phyloP scores from a whole-genome alignment of 768 basidiomycete genomes.

The Amanita exitialis region DNA sequence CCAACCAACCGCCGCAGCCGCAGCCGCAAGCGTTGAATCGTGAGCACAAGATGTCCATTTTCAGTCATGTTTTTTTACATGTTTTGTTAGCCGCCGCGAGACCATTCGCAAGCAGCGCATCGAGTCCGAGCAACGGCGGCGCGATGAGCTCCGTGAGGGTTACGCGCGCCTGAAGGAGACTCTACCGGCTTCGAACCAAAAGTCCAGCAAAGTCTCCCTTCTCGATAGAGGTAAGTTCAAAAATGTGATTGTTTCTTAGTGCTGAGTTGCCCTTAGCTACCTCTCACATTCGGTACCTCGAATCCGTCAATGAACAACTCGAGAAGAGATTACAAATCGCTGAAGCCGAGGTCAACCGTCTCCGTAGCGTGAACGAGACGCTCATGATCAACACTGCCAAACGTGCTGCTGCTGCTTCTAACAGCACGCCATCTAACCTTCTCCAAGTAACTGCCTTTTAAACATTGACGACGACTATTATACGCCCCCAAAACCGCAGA shows the following conservation, averaged over 20 bases:
- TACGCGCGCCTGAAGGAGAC: slow-evolving; percentile 87
- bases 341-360: slow-evolving; percentile 72
- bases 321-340: slow-evolving; percentile 70
- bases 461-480: neutral
- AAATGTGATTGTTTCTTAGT: neutral
- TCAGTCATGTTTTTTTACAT: neutral
- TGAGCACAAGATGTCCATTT: slow-evolving; percentile 17
- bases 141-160: slow-evolving; percentile 89
- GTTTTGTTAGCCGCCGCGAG: slow-evolving; percentile 57
- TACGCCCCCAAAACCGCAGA: slow-evolving; percentile 14
- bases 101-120: slow-evolving; percentile 88
- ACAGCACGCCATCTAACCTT: slow-evolving; percentile 6
- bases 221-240: slow-evolving; percentile 70
- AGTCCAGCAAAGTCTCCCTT: slow-evolving; percentile 85
- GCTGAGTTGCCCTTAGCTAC: slow-evolving; percentile 39
- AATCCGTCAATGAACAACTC: slow-evolving; percentile 66
- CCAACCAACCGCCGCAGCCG: slow-evolving; percentile 36
- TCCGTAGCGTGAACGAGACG: slow-evolving; percentile 81
- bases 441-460: slow-evolving; percentile 13
- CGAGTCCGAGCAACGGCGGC: slow-evolving; percentile 86
- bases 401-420: slow-evolving; percentile 40
- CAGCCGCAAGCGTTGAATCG: slow-evolving; percentile 44
- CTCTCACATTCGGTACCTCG: slow-evolving; percentile 79
- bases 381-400: slow-evolving; percentile 80
- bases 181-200: slow-evolving; percentile 84